These are phyloP conservation scores for Solanum bulbocastanum DNA, from an alignment of 257 asterid species.

Conservation along the genomic window DNA sequence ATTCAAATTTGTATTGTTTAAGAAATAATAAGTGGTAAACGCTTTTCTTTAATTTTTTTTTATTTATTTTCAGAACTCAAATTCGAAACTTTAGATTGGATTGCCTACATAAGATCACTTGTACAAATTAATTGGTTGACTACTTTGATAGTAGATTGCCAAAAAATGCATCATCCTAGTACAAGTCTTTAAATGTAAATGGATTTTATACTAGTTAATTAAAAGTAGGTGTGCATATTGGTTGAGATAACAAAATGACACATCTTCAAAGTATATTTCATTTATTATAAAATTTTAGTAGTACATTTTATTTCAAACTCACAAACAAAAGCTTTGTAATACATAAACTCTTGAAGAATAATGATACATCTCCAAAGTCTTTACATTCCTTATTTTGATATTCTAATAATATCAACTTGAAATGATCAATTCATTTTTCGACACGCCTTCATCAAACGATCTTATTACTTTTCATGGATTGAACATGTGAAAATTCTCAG, in stretches of 20 bases:
- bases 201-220: background rate
- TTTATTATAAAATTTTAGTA: background rate
- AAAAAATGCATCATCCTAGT: background rate
- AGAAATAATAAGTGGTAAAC: background rate
- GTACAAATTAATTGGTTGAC: background rate
- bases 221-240: background rate
- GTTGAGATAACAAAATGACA: background rate
- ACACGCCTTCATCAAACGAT: rapidly evolving
- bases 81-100: background rate
- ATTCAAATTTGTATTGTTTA: background rate
- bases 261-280: background rate
- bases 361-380: background rate
- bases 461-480: background rate
- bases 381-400: background rate
- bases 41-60: rapidly evolving
- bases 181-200: background rate
- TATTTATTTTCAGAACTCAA: rapidly evolving
- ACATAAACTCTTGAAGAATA: background rate
- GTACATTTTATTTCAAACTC: background rate
- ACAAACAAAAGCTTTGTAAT: background rate
- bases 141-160: background rate
- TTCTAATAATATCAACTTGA: background rate
- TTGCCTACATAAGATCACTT: background rate
- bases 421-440: background rate
- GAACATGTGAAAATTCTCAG: background rate